phyloP scores from a whole-genome alignment of 306 rosid genomes.

The Prinsepia uniflora region DNA sequence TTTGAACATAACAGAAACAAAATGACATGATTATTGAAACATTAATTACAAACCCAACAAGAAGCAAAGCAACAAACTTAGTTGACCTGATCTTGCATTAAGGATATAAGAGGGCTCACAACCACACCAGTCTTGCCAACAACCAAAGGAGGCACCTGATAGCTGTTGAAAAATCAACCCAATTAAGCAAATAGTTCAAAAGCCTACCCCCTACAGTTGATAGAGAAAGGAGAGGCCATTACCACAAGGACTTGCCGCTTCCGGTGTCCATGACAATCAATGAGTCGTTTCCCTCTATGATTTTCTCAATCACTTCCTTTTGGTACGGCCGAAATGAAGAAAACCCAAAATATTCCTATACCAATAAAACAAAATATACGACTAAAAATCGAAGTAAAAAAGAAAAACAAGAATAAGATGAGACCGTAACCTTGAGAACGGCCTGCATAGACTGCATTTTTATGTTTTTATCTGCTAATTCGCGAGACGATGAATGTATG shows the following conservation, averaged over 20 bases:
- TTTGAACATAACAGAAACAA: background rate
- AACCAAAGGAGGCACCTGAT: conserved; percentile 89
- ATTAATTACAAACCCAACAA: background rate
- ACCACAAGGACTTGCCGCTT: conserved; percentile 89
- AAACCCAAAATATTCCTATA: conserved; percentile 64
- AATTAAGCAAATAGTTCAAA: background rate
- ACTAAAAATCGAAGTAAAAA: background rate
- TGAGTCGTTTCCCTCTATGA: conserved; percentile 62
- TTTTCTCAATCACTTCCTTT: conserved; percentile 56
- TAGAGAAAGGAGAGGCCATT: conserved; percentile 23
- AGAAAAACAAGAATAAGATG: background rate
- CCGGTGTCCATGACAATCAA: conserved; percentile 95
- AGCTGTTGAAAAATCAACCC: conserved; percentile 35
- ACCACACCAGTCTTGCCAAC: conserved; percentile 73
- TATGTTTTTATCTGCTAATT: background rate
- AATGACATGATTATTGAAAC: background rate
- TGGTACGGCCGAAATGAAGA: conserved; percentile 68
- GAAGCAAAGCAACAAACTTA: background rate
- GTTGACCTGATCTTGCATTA: conserved; percentile 91
- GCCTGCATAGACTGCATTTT: conserved; percentile 33
- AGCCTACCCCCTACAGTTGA: background rate
- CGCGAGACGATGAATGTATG: background rate
- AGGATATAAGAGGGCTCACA: conserved; percentile 77
- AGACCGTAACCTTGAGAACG: conserved; percentile 49
- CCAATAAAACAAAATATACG: conserved; percentile 3